Percentiles rank a stretch among this genome's conserved stretches.
Conservation (phyloP, 2,329 filamentous ascomycete species). For the Aspergillus sp. region DNA sequence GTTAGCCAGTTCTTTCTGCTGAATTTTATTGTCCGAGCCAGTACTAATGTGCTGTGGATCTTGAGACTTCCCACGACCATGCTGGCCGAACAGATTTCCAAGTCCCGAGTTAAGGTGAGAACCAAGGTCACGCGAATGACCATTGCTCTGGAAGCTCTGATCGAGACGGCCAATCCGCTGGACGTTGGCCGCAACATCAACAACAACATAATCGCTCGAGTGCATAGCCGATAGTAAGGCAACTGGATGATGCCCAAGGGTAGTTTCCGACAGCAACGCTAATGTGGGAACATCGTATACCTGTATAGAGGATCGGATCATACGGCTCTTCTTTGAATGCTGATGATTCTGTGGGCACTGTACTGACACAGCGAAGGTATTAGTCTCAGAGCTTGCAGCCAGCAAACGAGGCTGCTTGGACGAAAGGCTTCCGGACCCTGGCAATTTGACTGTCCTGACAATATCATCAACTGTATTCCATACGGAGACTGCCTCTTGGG, state of each 20-base stretch:
- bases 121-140: conserved; percentile 26
- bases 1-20: conserved; percentile 33
- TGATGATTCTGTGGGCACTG: conserved; percentile 15
- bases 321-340: conserved; percentile 50
- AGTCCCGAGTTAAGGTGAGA: conserved; percentile 34
- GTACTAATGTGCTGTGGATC: background rate
- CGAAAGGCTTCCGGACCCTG: conserved; percentile 39
- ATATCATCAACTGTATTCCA: conserved; percentile 84
- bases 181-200: conserved; percentile 76
- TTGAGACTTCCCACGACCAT: conserved; percentile 1
- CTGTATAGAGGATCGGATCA: conserved; percentile 52
- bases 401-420: conserved; percentile 46
- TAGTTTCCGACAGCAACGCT: conserved; percentile 60
- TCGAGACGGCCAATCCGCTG: conserved; percentile 46
- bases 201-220: conserved; percentile 70
- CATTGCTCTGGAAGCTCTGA: conserved; percentile 25
- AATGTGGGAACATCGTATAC: conserved; percentile 67
- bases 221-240: conserved; percentile 66
- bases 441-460: conserved; percentile 65
- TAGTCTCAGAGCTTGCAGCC: conserved; percentile 67
- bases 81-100: conserved; percentile 36
- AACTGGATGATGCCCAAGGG: conserved; percentile 60
- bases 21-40: conserved; percentile 11
- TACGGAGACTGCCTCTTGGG: conserved; percentile 67
- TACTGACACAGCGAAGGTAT: conserved; percentile 67